Evolutionary conservation across 768 basidiomycete species (phyloP).

Genomic region (Phaffia australis): DNA sequence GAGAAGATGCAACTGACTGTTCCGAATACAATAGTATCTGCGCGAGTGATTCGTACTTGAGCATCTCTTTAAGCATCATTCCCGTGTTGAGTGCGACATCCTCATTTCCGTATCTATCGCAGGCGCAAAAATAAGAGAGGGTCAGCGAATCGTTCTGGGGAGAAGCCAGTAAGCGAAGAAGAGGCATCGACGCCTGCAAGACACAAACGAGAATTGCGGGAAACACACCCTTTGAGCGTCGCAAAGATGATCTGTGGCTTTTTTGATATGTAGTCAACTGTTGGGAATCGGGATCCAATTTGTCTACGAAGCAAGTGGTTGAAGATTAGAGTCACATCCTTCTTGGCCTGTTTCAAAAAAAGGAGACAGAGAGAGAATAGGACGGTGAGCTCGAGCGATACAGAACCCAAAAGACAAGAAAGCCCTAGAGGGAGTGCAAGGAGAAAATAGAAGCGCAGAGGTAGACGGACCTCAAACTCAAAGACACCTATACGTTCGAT

Average conservation of each 20-base stretch:
- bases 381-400: slow-evolving; percentile 36
- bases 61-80: slow-evolving; percentile 95
- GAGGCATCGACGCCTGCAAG: neutral
- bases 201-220: neutral
- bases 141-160: neutral
- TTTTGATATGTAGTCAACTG: slow-evolving; percentile 77
- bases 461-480: slow-evolving; percentile 68
- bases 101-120: slow-evolving; percentile 71
- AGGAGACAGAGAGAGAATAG: neutral
- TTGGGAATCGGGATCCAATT: slow-evolving; percentile 89
- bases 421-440: neutral
- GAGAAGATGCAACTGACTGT: slow-evolving; percentile 52
- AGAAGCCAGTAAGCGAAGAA: neutral
- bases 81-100: slow-evolving; percentile 95
- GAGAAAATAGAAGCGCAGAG: neutral
- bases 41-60: slow-evolving; percentile 79
- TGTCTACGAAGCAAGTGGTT: slow-evolving; percentile 52
- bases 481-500: slow-evolving; percentile 72
- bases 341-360: slow-evolving; percentile 41
- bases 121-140: neutral
- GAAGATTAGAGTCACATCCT: slow-evolving; percentile 44
- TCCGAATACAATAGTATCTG: slow-evolving; percentile 87
- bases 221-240: slow-evolving; percentile 54
- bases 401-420: slow-evolving; percentile 49
- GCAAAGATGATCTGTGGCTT: slow-evolving; percentile 68